Evolutionary conservation across 305 asterid genomes (phyloP), one percentile per base, ranked within the genome.

Genomic region (Withania somnifera): DNA sequence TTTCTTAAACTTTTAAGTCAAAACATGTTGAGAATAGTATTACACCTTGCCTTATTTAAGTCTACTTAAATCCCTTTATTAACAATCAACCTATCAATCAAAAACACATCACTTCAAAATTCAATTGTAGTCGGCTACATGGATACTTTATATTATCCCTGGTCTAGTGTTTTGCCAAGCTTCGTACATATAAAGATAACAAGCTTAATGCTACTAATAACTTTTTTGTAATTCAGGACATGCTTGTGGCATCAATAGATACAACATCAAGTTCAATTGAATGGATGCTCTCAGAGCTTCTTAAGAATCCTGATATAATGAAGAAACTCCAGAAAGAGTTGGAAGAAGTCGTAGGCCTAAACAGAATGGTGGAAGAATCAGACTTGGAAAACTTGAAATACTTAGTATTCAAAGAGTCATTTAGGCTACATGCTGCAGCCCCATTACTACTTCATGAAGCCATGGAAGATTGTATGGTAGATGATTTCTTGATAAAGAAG

Each of bases 391-490:
- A 58, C n/a, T 85, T 88, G 7, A 80, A 83, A 32, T 88, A 91
- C 86, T 60, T 91, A 5, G 91, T 89, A 15, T 69, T 91, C 3
- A 89, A 88, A 81, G 93, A 91, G 57, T 7, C 89, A 4, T 52
- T 88, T 15, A 81, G 93, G 76, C 87, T 88, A 63, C 93, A 91
- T 56, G 93, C 90, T 0, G 83, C 82, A 1, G 90, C 76, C 5
- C 94, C 93, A 3, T 26, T 88, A 0, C 68, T 89, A 1, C 57
- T 51, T 38, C 95, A 90, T 81, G 90, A 86, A 30, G 81, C 93
- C 0, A 84, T 54, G 34, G 90, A 92, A 66, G 91, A 93, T 34
- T 82, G 89, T 82, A 82, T 30, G 0, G 84, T 92, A 1, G 82
- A 84, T 3, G 95, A 91, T 4, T 84, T 84, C 42, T 26, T 84